Base-by-base conservation (phyloP, 1,284 basidiomycete genomes). In the Boletus sp. region DNA sequence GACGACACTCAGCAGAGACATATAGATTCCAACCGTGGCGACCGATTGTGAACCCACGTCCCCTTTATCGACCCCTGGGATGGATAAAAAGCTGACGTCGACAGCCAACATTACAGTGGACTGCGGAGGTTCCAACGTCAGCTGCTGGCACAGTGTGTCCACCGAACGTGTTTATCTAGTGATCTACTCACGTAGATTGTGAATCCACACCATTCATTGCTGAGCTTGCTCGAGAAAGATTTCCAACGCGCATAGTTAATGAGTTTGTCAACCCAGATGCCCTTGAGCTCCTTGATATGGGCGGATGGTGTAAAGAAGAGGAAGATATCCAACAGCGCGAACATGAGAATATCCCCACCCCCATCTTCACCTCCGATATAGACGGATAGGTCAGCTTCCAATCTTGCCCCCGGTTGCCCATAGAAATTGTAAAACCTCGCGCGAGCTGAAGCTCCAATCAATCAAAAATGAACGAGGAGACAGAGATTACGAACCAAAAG, bases 81-180 rank as follows among this genome's bases (percentile, higher is more conserved):
- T 18, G 5, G 39, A 11, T 20, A 51, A 15, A n/a, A 51, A 29
- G 11, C 49, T n/a, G 11, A 31, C n/a, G 1, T 51, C 27, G 15
- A 51, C 50, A 3, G 50, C 50, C 20, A 51, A 51, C 50, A 51
- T 51, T 1, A 51, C 50, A 18, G 50, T 51, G 15, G 50, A 51
- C 50, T 51, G 4, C 6, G 3, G 8, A 15, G 8, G 7, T 7
- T 9, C n/a, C 6, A n/a, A 22, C 0, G 29, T 51, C 3, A 31
- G 43, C 7, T 22, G 9, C 42, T 8, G 7, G 24, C 24, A 24
- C 24, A 24, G 36, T 8, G 18, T 9, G 5, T 31, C n/a, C 1
- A 11, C 3, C 31, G 6, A 22, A 29, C 7, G 5, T 20, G 16
- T 12, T 20, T n/a, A 20, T 11, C 27, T 9, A 7, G 7, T 29